These are phyloP conservation scores for Pichia cephalocereana DNA, from an alignment of 805 yeast species.

Conservation along the genomic window DNA sequence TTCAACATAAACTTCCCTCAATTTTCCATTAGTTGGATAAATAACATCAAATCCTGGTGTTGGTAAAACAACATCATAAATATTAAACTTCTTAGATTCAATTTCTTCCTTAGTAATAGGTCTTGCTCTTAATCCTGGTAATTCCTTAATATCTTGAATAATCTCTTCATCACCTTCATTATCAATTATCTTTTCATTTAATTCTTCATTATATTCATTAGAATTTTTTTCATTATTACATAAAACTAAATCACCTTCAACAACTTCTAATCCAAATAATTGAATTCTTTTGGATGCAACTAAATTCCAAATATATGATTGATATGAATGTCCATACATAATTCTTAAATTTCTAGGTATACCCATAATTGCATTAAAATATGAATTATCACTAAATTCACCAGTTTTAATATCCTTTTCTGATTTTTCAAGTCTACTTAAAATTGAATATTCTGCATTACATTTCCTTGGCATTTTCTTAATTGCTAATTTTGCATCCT, in stretches of 20 bases:
- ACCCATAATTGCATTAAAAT: conserved; percentile 72
- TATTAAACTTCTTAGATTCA: conserved; percentile 44
- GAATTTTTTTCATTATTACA: conserved; percentile 27
- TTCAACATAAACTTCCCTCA: conserved; percentile 54
- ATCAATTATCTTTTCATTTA: conserved; percentile 6
- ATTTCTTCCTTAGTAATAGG: conserved; percentile 70
- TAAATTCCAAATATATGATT: conserved; percentile 88
- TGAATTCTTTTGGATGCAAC: conserved; percentile 72
- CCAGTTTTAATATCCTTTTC: conserved; percentile 34
- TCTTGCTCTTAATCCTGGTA: conserved; percentile 55
- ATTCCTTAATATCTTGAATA: conserved; percentile 62
- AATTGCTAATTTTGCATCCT: conserved; percentile 56
- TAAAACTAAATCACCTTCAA: conserved; percentile 73
- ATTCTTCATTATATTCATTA: conserved; percentile 5
- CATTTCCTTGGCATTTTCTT: conserved; percentile 80
- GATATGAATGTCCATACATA: conserved; percentile 97
- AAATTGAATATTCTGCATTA: conserved; percentile 71
- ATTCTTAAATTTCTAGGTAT: conserved; percentile 87
- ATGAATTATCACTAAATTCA: conserved; percentile 42
- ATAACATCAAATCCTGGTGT: conserved; percentile 91
- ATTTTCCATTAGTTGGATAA: conserved; percentile 63
- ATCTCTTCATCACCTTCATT: conserved; percentile 40
- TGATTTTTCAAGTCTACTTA: conserved; percentile 50
- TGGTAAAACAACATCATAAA: conserved; percentile 87
- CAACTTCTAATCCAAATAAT: conserved; percentile 57